These are phyloP conservation scores for Fragilariopsis cylindrus DNA, from an alignment of 108 stramenopile species.

Conservation along the genomic window DNA sequence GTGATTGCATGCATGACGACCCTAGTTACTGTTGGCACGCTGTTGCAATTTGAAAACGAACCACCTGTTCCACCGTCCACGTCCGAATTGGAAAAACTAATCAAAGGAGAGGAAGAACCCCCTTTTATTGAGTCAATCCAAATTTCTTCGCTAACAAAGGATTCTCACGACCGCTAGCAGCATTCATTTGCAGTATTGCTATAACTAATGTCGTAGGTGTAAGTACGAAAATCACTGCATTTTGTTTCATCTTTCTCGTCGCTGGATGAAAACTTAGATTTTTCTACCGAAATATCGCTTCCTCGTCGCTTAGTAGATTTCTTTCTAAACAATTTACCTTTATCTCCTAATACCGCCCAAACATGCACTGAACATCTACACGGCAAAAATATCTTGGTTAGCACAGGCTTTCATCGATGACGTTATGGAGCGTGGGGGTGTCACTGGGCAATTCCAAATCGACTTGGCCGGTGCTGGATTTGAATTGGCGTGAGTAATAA, in stretches of 20 bases:
- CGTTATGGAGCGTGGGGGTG: slow-evolving; percentile 83
- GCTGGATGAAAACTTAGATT: too few species aligned
- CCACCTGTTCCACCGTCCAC: slow-evolving; percentile 60
- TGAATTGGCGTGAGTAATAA: slow-evolving; percentile 50
- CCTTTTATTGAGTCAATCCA: slow-evolving; percentile 79
- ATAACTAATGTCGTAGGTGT: slow-evolving; percentile 86
- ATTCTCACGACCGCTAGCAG: slow-evolving; percentile 69
- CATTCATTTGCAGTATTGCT: slow-evolving; percentile 78
- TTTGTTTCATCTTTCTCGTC: too few species aligned
- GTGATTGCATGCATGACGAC: slow-evolving; percentile 48
- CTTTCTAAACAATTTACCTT: not conserved
- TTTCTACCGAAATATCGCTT: not conserved
- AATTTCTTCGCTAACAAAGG: slow-evolving; percentile 67
- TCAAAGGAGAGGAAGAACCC: slow-evolving; percentile 66
- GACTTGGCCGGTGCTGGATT: slow-evolving; percentile 91
- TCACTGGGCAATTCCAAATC: slow-evolving; percentile 73
- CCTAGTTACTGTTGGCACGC: slow-evolving; percentile 46
- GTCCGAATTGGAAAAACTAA: slow-evolving; percentile 63
- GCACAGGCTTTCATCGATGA: slow-evolving; percentile 82
- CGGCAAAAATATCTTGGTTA: too few species aligned
- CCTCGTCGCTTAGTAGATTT: not conserved
- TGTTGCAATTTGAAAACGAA: slow-evolving; percentile 58
- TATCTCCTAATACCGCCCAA: too few species aligned
- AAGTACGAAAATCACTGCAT: slow-evolving; percentile 1
- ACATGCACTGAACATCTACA: too few species aligned